These are phyloP conservation scores for Delitschia confertaspora DNA, from an alignment of 495 filamentous ascomycete genomes.

Conservation along the genomic window DNA sequence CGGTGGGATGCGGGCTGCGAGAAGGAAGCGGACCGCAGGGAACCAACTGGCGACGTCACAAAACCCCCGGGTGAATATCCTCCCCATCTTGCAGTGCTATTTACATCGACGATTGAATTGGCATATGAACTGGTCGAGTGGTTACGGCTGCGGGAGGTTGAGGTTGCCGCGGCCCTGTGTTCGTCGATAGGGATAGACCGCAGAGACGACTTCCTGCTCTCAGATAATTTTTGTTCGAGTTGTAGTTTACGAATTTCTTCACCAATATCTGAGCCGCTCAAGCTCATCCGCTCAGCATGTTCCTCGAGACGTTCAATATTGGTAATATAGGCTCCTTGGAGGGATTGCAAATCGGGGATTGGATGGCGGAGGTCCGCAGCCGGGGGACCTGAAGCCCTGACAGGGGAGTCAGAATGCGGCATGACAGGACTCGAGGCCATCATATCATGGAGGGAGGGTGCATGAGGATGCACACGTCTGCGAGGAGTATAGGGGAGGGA, in stretches of 20 bases:
- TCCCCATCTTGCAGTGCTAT: slow-evolving; percentile 54
- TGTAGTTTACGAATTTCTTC: slow-evolving; percentile 74
- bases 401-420: slow-evolving; percentile 19
- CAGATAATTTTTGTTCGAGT: slow-evolving; percentile 61
- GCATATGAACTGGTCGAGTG: slow-evolving; percentile 44
- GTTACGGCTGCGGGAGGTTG: slow-evolving; percentile 33
- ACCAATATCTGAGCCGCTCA: slow-evolving; percentile 67
- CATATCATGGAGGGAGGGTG: slow-evolving; percentile 6
- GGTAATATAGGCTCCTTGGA: slow-evolving; percentile 62
- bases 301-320: slow-evolving; percentile 79
- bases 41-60: slow-evolving; percentile 56
- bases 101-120: slow-evolving; percentile 61
- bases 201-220: slow-evolving; percentile 27
- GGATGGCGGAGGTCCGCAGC: slow-evolving; percentile 59
- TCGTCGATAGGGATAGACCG: slow-evolving; percentile 1
- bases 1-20: slow-evolving; percentile 31
- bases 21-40: slow-evolving; percentile 45
- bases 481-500: not conserved
- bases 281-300: slow-evolving; percentile 71
- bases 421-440: slow-evolving; percentile 10
- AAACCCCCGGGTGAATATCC: slow-evolving; percentile 64
- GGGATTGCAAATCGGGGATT: slow-evolving; percentile 62
- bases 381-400: slow-evolving; percentile 47
- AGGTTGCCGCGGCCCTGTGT: slow-evolving; percentile 6
- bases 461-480: not conserved